Evolutionary conservation across 306 rosid genomes (phyloP), one percentile per base, ranked within the genome.

Genomic region (Calophaca sinica): DNA sequence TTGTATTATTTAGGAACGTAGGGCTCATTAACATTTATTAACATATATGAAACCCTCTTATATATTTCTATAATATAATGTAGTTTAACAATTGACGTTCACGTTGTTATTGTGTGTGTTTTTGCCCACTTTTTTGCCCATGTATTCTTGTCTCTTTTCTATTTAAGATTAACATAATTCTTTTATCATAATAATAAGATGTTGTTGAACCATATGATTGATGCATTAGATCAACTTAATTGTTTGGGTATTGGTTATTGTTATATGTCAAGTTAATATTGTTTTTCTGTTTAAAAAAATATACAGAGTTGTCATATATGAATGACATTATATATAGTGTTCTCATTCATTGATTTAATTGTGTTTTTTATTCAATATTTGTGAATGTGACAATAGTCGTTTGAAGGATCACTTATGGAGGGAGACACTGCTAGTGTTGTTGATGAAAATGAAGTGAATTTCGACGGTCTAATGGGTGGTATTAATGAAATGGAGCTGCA

Each of bases 381-480:
- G 11, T 45, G n/a, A 45, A 45, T 2, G 9, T 45, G 50, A 45
- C n/a, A 45, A 4, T 6, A 12, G 45, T 35, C 28, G 28, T 9
- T 60, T 60, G 66, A 33, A 35, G 45, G 64, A 42, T 59, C 15
- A 20, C 26, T 1, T 6, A 60, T 60, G 66, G 66, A 60, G 20
- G 15, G 41, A 32, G 42, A 59, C 35, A 59, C 9, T 35, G 1
- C 0, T 60, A 60, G 45, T 60, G 45, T 35, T 60, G 66, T 33
- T 35, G 46, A 4, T 35, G 66, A 60, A 60, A 35, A 60, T 60
- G 20, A 35, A 60, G 46, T 33, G 46, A n/a, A 6, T 60, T 33
- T 12, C n/a, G 28, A n/a, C 13, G 11, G 41, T 32, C 10, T 31
- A 60, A 60, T n/a, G 45, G 45, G 26, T n/a, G 65, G 7, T 45